Conservation (phyloP, 1,284 basidiomycete genomes). For the Malassezia yamatoensis region DNA sequence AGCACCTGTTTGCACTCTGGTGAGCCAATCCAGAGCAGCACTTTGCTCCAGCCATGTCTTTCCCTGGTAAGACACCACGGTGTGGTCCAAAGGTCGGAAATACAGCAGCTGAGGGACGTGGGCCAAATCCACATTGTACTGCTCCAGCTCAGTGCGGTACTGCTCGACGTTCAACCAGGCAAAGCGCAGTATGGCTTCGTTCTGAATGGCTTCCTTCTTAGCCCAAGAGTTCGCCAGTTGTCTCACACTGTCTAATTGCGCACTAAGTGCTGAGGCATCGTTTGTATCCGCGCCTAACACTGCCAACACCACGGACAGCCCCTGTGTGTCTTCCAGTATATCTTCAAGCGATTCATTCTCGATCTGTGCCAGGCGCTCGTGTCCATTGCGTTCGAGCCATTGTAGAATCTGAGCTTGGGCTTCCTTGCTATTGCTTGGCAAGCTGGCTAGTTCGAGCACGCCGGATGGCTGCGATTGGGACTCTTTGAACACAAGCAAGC, state of each 20-base stretch:
- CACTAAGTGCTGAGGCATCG: slow-evolving; percentile 22
- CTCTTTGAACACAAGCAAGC: slow-evolving; percentile 44
- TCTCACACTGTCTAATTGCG: slow-evolving; percentile 24
- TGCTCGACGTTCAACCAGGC: slow-evolving; percentile 44
- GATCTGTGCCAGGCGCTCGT: slow-evolving; percentile 30
- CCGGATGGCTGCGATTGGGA: slow-evolving; percentile 21
- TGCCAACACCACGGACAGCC: slow-evolving; percentile 31
- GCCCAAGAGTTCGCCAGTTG: slow-evolving; percentile 25
- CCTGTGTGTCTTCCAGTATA: slow-evolving; percentile 23
- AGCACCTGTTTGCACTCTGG: not conserved
- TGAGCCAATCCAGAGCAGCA: slow-evolving; percentile 1
- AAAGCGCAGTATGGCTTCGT: slow-evolving; percentile 21
- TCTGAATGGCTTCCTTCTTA: not conserved
- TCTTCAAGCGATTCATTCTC: slow-evolving; percentile 30
- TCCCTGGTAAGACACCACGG: not conserved
- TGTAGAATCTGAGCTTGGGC: slow-evolving; percentile 13
- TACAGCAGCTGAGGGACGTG: slow-evolving; percentile 3
- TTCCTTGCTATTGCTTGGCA: slow-evolving; percentile 4
- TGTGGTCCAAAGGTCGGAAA: not conserved
- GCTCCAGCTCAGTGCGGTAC: slow-evolving; percentile 24
- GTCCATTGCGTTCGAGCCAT: slow-evolving; percentile 31
- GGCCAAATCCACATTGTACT: slow-evolving; percentile 1
- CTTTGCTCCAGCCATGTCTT: not conserved
- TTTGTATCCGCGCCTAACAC: slow-evolving; percentile 25
- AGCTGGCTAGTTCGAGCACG: slow-evolving; percentile 17